Percentiles rank a stretch among this genome's conserved stretches.
These are phyloP conservation scores for Podaxis sp. DNA, from an alignment of 768 basidiomycete genomes.

Conservation along the genomic window DNA sequence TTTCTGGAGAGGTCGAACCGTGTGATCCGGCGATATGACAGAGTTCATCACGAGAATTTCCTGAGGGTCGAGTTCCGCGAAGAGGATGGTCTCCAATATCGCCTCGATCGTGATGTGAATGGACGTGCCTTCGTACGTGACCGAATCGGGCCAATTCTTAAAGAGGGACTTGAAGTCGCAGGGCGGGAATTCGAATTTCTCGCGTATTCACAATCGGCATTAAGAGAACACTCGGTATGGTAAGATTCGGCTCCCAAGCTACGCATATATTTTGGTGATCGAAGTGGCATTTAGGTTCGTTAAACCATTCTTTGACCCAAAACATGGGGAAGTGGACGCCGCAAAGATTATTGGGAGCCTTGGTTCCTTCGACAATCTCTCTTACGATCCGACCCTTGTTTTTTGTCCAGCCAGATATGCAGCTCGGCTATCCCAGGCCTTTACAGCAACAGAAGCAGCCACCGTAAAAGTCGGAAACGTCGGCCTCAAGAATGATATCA, in stretches of 20 bases:
- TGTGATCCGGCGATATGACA: constrained; percentile 51
- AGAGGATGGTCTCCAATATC: constrained; percentile 51
- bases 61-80: constrained; percentile 63
- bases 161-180: constrained; percentile 48
- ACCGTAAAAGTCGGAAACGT: constrained; percentile 43
- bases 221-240: constrained; percentile 63
- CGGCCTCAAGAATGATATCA: constrained; percentile 31
- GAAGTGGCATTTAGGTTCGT: constrained; percentile 49
- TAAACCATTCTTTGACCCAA: constrained; percentile 41
- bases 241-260: constrained; percentile 17
- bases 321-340: constrained; percentile 34
- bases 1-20: constrained; percentile 60
- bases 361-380: constrained; percentile 48
- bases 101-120: constrained; percentile 56
- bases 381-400: constrained; percentile 43
- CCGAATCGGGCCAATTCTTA: constrained; percentile 43
- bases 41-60: constrained; percentile 48
- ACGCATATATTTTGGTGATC: not conserved
- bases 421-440: constrained; percentile 69
- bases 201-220: constrained; percentile 69
- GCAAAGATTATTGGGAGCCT: constrained; percentile 48
- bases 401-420: constrained; percentile 66
- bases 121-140: constrained; percentile 44
- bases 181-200: constrained; percentile 58
- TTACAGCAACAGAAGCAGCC: constrained; percentile 67